Conservation (phyloP, 257 asterid species). For the Solanum chmielewskii region DNA sequence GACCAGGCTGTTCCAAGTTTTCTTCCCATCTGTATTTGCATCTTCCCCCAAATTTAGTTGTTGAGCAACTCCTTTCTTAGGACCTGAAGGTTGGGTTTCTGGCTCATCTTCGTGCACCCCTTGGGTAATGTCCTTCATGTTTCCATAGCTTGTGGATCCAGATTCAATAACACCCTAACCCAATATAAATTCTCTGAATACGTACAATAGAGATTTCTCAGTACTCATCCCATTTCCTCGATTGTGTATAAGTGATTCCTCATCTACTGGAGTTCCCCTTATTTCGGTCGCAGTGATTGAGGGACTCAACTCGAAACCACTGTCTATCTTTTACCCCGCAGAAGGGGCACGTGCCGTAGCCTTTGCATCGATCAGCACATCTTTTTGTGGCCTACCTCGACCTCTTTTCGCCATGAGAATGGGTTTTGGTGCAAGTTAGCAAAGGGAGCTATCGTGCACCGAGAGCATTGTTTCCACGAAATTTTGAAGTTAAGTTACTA, state of each 20-base stretch:
- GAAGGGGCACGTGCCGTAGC: neutral
- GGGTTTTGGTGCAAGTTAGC: neutral
- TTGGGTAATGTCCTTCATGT: neutral
- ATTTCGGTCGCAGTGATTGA: neutral
- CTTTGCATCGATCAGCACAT: neutral
- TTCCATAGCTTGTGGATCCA: neutral
- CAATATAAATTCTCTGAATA: neutral
- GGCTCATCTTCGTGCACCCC: neutral
- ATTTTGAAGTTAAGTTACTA: neutral
- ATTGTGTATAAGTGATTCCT: neutral
- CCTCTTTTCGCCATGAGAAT: neutral
- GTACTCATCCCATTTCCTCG: neutral
- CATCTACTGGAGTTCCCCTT: neutral
- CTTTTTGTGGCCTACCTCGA: neutral
- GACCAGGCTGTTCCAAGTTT: neutral
- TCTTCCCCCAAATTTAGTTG: neutral
- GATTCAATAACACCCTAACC: neutral
- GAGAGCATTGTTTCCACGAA: neutral
- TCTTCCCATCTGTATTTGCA: neutral
- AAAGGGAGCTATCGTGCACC: neutral
- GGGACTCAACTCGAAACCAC: neutral
- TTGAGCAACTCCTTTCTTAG: neutral
- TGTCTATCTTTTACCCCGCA: neutral
- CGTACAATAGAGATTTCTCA: neutral
- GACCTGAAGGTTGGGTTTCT: neutral